Conservation (phyloP, 176 grass and related monocot genomes). For the Metroxylon sagu region DNA sequence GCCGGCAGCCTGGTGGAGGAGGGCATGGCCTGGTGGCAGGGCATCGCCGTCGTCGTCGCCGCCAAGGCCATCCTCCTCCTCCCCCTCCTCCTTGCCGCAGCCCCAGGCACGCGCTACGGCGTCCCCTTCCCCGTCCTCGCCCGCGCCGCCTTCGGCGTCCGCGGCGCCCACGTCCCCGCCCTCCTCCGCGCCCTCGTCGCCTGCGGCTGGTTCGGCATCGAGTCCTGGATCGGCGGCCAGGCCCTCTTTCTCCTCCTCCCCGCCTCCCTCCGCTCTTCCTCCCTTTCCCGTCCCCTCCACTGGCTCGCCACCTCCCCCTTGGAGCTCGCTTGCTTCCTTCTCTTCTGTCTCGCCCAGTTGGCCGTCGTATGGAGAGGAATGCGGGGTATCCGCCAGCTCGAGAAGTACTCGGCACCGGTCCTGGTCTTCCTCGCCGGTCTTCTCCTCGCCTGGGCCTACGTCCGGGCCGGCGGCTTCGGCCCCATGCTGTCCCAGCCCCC, state of each 20-base stretch:
- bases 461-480: slow-evolving; percentile 30
- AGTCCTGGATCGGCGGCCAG: slow-evolving; percentile 38
- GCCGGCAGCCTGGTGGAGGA: slow-evolving; percentile 13
- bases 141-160: slow-evolving; percentile 20
- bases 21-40: slow-evolving; percentile 33
- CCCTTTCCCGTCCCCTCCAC: slow-evolving; percentile 7
- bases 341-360: slow-evolving; percentile 25
- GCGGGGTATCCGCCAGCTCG: slow-evolving; percentile 6
- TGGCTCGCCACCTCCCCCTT: slow-evolving; percentile 29
- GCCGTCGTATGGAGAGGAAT: slow-evolving; percentile 30
- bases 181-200: slow-evolving; percentile 30
- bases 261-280: background rate
- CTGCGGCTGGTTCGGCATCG: slow-evolving; percentile 40
- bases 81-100: slow-evolving; percentile 21
- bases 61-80: slow-evolving; percentile 20
- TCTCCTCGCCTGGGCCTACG: slow-evolving; percentile 33
- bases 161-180: slow-evolving; percentile 16
- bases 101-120: slow-evolving; percentile 18
- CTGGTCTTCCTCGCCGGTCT: slow-evolving; percentile 10
- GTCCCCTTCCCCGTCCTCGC: slow-evolving; percentile 26
- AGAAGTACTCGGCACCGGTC: slow-evolving; percentile 21
- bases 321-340: slow-evolving; percentile 31
- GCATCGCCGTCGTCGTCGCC: slow-evolving; percentile 11
- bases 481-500: slow-evolving; percentile 21
- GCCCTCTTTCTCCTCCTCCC: slow-evolving; percentile 26